Percentiles rank a stretch among this genome's conserved stretches.
Evolutionary conservation across 2,329 filamentous ascomycete genomes (phyloP).

Genomic region (Fusarium keratoplasticum): DNA sequence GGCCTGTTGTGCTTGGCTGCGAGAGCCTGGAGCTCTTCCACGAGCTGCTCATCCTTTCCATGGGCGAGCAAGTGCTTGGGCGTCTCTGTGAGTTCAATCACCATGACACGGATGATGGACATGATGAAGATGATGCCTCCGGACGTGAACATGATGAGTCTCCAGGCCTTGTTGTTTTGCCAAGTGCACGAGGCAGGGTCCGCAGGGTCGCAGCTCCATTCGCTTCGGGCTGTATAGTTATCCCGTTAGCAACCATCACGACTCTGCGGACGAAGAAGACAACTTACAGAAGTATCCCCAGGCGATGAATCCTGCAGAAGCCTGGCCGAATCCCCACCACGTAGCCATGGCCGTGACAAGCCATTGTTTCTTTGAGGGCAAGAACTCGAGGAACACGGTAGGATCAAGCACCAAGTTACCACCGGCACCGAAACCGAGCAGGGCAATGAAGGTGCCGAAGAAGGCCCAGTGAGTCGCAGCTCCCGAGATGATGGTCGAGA

Average conservation of each 20-base stretch:
- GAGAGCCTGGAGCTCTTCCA: slow-evolving; percentile 54
- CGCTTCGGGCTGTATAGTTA: not conserved
- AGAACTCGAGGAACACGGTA: slow-evolving; percentile 59
- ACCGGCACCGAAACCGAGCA: slow-evolving; percentile 71
- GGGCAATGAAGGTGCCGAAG: slow-evolving; percentile 69
- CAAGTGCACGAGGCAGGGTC: slow-evolving; percentile 49
- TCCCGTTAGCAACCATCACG: not conserved
- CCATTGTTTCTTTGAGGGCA: slow-evolving; percentile 69
- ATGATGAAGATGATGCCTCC: slow-evolving; percentile 60
- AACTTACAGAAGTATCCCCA: slow-evolving; percentile 56
- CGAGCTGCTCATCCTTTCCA: slow-evolving; percentile 63
- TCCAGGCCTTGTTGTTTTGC: slow-evolving; percentile 62
- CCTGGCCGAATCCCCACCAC: slow-evolving; percentile 63
- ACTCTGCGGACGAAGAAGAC: not conserved
- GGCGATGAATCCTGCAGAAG: slow-evolving; percentile 60
- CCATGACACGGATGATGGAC: slow-evolving; percentile 64
- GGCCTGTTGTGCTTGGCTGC: slow-evolving; percentile 54
- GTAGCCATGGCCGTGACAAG: slow-evolving; percentile 69
- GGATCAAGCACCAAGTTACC: slow-evolving; percentile 75
- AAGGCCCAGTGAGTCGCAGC: slow-evolving; percentile 72
- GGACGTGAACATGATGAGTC: slow-evolving; percentile 61
- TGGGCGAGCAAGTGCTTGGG: slow-evolving; percentile 69
- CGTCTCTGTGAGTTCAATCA: slow-evolving; percentile 68
- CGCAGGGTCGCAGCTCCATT: slow-evolving; percentile 3
- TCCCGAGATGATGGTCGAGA: slow-evolving; percentile 72